phyloP scores from a whole-genome alignment of 306 rosid species.

The Sphenostylis stenocarpa region DNA sequence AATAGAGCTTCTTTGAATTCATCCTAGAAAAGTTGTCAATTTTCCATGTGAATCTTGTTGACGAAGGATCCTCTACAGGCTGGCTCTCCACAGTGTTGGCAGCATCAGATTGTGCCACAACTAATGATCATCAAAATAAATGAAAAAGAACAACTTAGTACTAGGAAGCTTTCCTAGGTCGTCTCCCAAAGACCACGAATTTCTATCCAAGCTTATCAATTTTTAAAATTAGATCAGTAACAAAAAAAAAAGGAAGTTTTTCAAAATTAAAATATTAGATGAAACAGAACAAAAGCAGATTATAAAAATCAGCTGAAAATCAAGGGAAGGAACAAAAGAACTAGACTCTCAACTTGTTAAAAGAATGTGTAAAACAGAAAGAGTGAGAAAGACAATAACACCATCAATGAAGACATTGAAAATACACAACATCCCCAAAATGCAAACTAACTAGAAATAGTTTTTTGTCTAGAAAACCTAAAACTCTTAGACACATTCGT shows the following conservation, averaged over 20 bases:
- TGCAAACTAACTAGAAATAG: constrained; percentile 14
- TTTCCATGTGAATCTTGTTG: constrained; percentile 79
- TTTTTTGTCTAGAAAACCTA: background rate
- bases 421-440: constrained; percentile 17
- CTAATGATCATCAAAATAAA: constrained; percentile 44
- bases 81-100: constrained; percentile 69
- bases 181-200: no score
- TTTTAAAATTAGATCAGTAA: no score
- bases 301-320: constrained; percentile 23
- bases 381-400: background rate
- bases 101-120: constrained; percentile 67
- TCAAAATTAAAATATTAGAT: no score
- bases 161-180: no score
- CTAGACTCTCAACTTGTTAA: constrained; percentile 7
- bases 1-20: constrained; percentile 73
- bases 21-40: constrained; percentile 73
- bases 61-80: constrained; percentile 79
- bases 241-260: no score
- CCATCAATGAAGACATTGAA: constrained; percentile 13
- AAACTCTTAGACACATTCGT: background rate
- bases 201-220: no score
- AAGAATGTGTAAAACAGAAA: background rate
- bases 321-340: background rate
- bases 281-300: no score
- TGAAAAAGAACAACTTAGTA: constrained; percentile 21